Conservation (phyloP, 495 filamentous ascomycete genomes). For the Lasiosphaeriaceae sp. region DNA sequence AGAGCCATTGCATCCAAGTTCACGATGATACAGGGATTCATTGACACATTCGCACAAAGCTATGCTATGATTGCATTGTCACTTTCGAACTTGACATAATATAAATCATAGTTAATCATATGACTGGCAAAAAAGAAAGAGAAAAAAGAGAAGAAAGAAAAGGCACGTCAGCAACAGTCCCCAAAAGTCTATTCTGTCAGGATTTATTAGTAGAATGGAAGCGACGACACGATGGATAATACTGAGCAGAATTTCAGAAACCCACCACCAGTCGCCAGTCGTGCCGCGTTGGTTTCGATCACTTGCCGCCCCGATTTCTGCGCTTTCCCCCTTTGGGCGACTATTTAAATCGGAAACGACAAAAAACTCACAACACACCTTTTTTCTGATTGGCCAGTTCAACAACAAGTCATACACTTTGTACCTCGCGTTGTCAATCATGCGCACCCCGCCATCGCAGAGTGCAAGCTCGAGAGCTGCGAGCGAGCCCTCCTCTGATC, state of each 20-base stretch:
- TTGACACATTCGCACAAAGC: too few species aligned
- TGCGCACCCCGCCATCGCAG: constrained; percentile 29
- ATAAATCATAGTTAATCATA: too few species aligned
- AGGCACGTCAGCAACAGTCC: too few species aligned
- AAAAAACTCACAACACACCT: constrained; percentile 20
- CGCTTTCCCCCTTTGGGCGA: constrained; percentile 31
- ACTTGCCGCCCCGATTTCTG: constrained; percentile 24
- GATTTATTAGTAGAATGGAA: background rate
- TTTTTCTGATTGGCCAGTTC: constrained; percentile 44
- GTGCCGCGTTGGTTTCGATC: constrained; percentile 22
- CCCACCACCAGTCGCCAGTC: background rate
- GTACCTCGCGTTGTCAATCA: constrained; percentile 37
- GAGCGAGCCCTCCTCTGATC: constrained; percentile 32
- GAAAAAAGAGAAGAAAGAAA: too few species aligned
- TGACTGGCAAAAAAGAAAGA: too few species aligned
- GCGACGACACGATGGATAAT: background rate
- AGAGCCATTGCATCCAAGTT: too few species aligned
- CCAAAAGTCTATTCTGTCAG: too few species aligned
- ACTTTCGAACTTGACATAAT: too few species aligned
- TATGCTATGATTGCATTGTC: too few species aligned
- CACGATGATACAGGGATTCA: too few species aligned
- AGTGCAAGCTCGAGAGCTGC: constrained; percentile 4
- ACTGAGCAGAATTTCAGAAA: background rate
- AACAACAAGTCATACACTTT: constrained; percentile 34
- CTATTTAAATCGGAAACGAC: constrained; percentile 24